phyloP scores from a whole-genome alignment of 2,329 filamentous ascomycete genomes.

The Alternaria triticimaculans region DNA sequence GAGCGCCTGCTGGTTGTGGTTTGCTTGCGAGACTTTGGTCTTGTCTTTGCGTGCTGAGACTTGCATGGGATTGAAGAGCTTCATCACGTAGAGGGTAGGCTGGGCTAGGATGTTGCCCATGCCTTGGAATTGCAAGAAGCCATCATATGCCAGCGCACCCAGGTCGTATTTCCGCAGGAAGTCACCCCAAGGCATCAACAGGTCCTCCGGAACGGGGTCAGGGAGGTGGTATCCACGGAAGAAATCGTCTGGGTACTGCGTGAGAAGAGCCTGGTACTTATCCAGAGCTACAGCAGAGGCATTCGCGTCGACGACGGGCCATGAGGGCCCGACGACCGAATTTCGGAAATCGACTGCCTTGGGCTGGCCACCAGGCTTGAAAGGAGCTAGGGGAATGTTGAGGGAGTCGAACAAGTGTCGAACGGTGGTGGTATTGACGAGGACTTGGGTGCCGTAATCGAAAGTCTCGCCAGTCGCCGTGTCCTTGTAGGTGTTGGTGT shows the following conservation, averaged over 20 bases:
- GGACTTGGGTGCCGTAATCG: slow-evolving; percentile 1
- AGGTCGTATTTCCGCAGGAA: neutral
- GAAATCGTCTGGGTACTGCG: neutral
- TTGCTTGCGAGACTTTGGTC: neutral
- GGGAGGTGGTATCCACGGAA: neutral
- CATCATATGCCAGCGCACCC: neutral
- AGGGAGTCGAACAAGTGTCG: neutral
- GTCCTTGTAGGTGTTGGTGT: slow-evolving; percentile 3
- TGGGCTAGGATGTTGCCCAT: neutral
- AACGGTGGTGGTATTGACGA: neutral
- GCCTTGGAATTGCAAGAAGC: neutral
- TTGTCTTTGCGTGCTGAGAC: neutral
- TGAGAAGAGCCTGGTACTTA: neutral
- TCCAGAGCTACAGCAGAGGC: neutral
- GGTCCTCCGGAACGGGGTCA: neutral
- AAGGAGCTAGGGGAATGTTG: neutral
- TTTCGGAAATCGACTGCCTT: neutral
- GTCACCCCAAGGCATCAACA: neutral
- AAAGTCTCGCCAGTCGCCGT: neutral
- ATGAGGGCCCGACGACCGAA: neutral
- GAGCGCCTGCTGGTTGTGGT: neutral
- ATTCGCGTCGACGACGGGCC: neutral
- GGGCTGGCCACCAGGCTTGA: neutral
- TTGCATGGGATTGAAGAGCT: slow-evolving; percentile 2
- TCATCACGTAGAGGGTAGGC: slow-evolving; percentile 1